Conservation (phyloP, 1,139 yeast genomes). For the Yamadazyma sp. region DNA sequence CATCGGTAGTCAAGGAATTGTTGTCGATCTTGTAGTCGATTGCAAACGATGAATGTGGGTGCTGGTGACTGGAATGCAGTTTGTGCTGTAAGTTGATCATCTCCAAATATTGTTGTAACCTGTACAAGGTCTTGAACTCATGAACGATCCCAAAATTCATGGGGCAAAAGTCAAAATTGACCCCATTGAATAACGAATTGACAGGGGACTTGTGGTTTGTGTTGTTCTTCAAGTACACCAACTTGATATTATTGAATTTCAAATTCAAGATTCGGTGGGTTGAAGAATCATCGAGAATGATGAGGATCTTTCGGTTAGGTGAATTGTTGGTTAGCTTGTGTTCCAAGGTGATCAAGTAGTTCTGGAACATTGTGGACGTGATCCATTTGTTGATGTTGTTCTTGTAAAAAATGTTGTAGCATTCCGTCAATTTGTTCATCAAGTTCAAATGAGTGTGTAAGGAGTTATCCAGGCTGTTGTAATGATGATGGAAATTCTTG, state of each 20-base stretch:
- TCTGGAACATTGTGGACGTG: conserved; percentile 64
- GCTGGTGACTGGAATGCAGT: conserved; percentile 1
- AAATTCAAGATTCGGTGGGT: conserved; percentile 62
- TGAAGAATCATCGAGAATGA: conserved; percentile 61
- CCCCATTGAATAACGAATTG: conserved; percentile 34
- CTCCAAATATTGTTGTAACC: conserved; percentile 60
- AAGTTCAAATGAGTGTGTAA: conserved; percentile 15
- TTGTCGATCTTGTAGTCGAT: conserved; percentile 12
- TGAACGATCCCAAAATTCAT: conserved; percentile 66
- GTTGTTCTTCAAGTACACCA: conserved; percentile 45
- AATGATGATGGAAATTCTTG: conserved; percentile 22
- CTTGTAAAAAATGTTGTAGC: conserved; percentile 55
- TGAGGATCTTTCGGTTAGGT: conserved; percentile 49
- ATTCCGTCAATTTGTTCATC: conserved; percentile 50
- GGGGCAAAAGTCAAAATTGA: conserved; percentile 53
- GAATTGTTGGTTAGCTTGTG: conserved; percentile 46
- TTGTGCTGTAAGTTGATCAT: conserved; percentile 41
- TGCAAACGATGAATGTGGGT: conserved; percentile 4
- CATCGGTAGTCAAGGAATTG: conserved; percentile 20
- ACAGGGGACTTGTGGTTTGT: conserved; percentile 42
- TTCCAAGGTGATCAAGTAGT: conserved; percentile 59
- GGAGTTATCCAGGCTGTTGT: conserved; percentile 16
- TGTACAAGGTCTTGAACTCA: conserved; percentile 58
- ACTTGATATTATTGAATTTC: conserved; percentile 51
- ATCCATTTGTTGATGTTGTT: conserved; percentile 66